Conservation (phyloP, 148 eudicot genomes). For the Amaranthus palmeri region DNA sequence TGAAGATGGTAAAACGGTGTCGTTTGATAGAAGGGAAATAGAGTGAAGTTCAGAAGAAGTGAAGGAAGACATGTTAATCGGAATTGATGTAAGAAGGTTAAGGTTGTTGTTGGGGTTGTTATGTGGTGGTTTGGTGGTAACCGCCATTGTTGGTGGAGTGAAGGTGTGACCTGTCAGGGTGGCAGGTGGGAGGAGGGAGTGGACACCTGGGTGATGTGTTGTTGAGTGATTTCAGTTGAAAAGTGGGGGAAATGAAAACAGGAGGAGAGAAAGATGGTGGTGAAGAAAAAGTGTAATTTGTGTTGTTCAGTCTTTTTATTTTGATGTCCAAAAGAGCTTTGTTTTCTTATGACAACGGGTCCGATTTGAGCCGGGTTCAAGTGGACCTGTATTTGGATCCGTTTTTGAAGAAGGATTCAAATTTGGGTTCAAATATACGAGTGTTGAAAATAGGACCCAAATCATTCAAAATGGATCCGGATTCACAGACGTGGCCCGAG, state of each 20-base stretch:
- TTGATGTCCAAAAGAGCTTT: too few species aligned
- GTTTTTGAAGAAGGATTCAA: too few species aligned
- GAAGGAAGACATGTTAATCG: conserved; percentile 28
- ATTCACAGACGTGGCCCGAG: too few species aligned
- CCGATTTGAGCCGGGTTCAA: too few species aligned
- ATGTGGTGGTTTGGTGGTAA: not conserved
- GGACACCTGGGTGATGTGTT: conserved; percentile 22
- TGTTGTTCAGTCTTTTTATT: too few species aligned
- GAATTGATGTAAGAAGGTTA: not conserved
- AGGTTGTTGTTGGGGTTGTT: conserved; percentile 2
- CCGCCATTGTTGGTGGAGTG: not conserved
- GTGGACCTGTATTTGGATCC: too few species aligned
- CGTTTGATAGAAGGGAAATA: conserved; percentile 23
- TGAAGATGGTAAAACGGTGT: not conserved
- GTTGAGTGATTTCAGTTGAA: not conserved
- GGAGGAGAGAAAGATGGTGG: not conserved
- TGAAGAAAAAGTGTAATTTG: too few species aligned
- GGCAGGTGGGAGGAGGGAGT: conserved; percentile 8
- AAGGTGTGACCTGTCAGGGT: not conserved
- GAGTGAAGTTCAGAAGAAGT: conserved; percentile 29
- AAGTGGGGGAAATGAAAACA: not conserved
- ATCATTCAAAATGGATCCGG: too few species aligned
- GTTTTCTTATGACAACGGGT: too few species aligned
- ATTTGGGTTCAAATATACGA: too few species aligned
- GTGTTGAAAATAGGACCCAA: too few species aligned